Evolutionary conservation across 371 early-diverging fungal genomes (phyloP).

Genomic region (Conidiobolus incongruus): DNA sequence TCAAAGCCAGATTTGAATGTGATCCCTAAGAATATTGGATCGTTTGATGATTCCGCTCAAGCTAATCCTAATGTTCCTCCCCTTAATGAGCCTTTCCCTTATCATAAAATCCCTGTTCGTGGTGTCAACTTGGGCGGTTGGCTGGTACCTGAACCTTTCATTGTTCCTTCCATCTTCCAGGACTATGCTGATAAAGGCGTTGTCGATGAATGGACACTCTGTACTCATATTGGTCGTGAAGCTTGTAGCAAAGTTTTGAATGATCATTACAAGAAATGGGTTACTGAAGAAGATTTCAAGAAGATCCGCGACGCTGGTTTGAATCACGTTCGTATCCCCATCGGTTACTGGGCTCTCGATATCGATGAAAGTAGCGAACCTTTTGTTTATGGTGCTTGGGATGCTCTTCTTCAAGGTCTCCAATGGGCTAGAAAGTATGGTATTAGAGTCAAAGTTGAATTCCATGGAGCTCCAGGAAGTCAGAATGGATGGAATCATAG

Average conservation of each 20-base stretch:
- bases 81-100: conserved; percentile 10
- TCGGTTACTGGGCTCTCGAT: conserved; percentile 18
- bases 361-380: conserved; percentile 14
- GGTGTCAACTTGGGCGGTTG: conserved; percentile 39
- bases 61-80: conserved; percentile 8
- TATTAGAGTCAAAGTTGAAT: conserved; percentile 27
- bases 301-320: conserved; percentile 12
- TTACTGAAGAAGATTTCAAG: conserved; percentile 19
- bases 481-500: conserved; percentile 26
- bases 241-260: conserved; percentile 9
- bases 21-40: conserved; percentile 12
- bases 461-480: conserved; percentile 36
- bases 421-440: conserved; percentile 22
- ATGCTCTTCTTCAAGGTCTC: conserved; percentile 18
- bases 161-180: conserved; percentile 15
- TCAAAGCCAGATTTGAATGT: conserved; percentile 21
- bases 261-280: conserved; percentile 18
- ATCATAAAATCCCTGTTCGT: conserved; percentile 12
- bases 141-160: conserved; percentile 30
- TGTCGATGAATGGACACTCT: conserved; percentile 22
- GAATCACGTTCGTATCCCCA: conserved; percentile 21
- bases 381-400: conserved; percentile 15
- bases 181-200: conserved; percentile 9
- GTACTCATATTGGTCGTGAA: conserved; percentile 9
- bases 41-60: conserved; percentile 6